Conservation (phyloP, 345 rosid genomes). For the Ailanthus altissimus region DNA sequence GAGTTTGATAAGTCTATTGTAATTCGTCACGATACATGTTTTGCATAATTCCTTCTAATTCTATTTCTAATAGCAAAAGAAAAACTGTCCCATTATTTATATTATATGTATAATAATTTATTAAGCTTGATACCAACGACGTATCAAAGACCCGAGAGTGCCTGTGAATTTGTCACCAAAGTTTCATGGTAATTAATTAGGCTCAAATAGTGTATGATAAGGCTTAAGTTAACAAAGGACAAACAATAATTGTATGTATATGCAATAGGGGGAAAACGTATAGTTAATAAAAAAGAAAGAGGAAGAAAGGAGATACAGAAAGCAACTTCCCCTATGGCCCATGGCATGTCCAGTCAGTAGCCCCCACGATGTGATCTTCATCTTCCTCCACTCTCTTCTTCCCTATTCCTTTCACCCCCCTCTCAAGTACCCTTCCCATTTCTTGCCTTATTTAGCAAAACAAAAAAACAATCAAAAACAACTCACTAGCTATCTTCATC, state of each 20-base stretch:
- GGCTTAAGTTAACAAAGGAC: constrained; percentile 23
- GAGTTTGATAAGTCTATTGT: too few species aligned
- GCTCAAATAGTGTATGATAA: background rate
- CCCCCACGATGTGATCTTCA: constrained; percentile 42
- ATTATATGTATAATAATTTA: too few species aligned
- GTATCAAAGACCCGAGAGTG: too few species aligned
- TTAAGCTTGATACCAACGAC: too few species aligned
- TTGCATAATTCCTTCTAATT: too few species aligned
- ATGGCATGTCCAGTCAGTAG: constrained; percentile 37
- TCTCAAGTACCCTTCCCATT: background rate
- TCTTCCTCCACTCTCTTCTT: constrained; percentile 32
- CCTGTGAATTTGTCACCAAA: background rate
- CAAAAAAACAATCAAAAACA: background rate
- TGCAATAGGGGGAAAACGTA: constrained; percentile 16
- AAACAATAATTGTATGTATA: constrained; percentile 35
- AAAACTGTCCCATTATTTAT: too few species aligned
- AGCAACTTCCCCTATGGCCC: constrained; percentile 45
- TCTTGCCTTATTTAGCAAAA: constrained; percentile 32
- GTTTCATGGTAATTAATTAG: background rate
- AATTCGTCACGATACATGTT: background rate
- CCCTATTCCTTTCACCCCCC: constrained; percentile 40
- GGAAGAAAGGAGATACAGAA: constrained; percentile 18
- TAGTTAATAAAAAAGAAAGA: constrained; percentile 8
- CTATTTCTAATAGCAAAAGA: too few species aligned
- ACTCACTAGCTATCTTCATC: constrained; percentile 13